Evolutionary conservation across 2,329 filamentous ascomycete genomes (phyloP).

Genomic region (Aspergillus felis): DNA sequence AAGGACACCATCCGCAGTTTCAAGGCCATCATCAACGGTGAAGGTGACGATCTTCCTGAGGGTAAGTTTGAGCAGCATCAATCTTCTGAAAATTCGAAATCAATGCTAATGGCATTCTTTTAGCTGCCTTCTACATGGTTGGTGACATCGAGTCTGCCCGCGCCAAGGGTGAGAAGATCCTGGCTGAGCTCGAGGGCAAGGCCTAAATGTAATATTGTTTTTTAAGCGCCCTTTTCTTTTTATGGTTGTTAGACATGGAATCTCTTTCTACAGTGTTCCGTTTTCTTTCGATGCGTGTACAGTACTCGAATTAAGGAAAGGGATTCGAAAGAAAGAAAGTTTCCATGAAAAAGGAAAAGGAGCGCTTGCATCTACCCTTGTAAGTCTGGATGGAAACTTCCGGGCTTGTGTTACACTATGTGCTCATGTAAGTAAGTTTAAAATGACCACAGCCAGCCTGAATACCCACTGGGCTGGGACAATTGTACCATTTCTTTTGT

Average conservation of each 20-base stretch:
- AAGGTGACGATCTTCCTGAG: conserved; percentile 94
- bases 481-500: conserved; percentile 30
- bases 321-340: conserved; percentile 22
- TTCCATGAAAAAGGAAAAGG: conserved; percentile 9
- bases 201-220: conserved; percentile 45
- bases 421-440: conserved; percentile 40
- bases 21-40: conserved; percentile 93
- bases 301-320: conserved; percentile 39
- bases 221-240: conserved; percentile 34
- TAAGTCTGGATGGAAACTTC: conserved; percentile 26
- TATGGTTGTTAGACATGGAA: conserved; percentile 27
- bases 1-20: conserved; percentile 98
- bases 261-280: conserved; percentile 32
- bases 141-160: conserved; percentile 90
- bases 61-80: conserved; percentile 50
- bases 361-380: conserved; percentile 17
- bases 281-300: conserved; percentile 39
- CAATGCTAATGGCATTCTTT: conserved; percentile 22
- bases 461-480: conserved; percentile 29
- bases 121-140: conserved; percentile 90
- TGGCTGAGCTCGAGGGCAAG: conserved; percentile 78
- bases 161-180: conserved; percentile 99
- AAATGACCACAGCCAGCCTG: conserved; percentile 36
- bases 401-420: conserved; percentile 36
- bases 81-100: background rate